Evolutionary conservation across 805 yeast species (phyloP), one percentile per base, ranked within the genome.

Genomic region (Zygotorulaspora danielsina): DNA sequence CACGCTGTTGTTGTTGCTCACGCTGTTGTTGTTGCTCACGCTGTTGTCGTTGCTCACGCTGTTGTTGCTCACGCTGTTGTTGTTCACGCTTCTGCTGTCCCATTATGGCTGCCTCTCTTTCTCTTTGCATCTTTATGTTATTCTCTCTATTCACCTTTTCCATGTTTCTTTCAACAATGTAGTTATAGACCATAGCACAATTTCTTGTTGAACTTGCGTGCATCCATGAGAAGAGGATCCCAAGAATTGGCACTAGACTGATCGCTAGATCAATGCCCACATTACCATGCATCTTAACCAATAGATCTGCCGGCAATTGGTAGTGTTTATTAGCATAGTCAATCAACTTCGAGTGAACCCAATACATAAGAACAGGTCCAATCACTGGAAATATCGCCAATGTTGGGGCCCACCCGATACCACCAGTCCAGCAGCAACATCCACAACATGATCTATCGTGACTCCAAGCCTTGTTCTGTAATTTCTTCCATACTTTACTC

Each of bases 151-250:
- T 30, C 16, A 33, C 25, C 20, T 40, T 41, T 16, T 56, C 53
- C 13, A 49, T 19, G 5, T 57, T 55, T 36, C 58, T 44, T 34
- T 59, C 27, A 7, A 45, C 48, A 13, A 61, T 46, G 41, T 28
- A 50, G 38, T 60, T 75, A 57, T 85, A 87, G 6, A 88, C 71
- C 51, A 86, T 54, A 0, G 90, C 89, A 0, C 96, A 95, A 59
- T 90, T 89, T 53, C 96, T 69, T 0, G 96, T 85, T 6, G 95
- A 84, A 56, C 96, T 84, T 2, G 80, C 84, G 55, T 86, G 76
- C 59, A 89, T 44, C 90, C 95, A 89, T 9, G 84, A 66, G 39
- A 88, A 73, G 25, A 88, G 63, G 2, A 79, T 69, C 1, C 97
- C 97, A 22, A 90, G 59, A 3, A 88, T 49, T 0, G 97, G 97